These are phyloP conservation scores for Myochromella boudieri DNA, from an alignment of 768 basidiomycete genomes.

Conservation along the genomic window DNA sequence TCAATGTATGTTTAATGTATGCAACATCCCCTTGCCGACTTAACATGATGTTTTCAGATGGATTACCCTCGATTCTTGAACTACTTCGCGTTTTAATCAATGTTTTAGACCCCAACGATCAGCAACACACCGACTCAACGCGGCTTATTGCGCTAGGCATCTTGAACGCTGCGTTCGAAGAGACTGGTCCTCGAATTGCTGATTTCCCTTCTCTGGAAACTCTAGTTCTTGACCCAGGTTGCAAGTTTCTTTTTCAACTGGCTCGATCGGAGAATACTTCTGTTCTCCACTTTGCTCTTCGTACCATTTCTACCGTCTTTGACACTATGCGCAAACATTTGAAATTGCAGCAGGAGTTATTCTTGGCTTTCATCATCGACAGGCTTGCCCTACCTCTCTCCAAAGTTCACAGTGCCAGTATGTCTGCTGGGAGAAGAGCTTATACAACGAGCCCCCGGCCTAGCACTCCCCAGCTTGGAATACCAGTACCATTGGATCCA, in stretches of 20 bases:
- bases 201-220: slow-evolving; percentile 74
- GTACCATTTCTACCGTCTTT: slow-evolving; percentile 86
- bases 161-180: slow-evolving; percentile 85
- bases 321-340: slow-evolving; percentile 83
- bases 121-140: slow-evolving; percentile 95
- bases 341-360: slow-evolving; percentile 94
- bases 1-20: slow-evolving; percentile 36
- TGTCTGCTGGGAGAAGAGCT: slow-evolving; percentile 29
- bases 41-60: slow-evolving; percentile 50
- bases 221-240: slow-evolving; percentile 85
- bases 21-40: neutral
- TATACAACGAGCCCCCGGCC: slow-evolving; percentile 24
- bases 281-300: slow-evolving; percentile 77
- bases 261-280: slow-evolving; percentile 85
- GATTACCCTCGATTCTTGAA: slow-evolving; percentile 89
- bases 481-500: slow-evolving; percentile 45
- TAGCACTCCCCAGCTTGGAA: slow-evolving; percentile 52
- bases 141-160: slow-evolving; percentile 85
- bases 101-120: slow-evolving; percentile 91
- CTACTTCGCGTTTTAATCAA: slow-evolving; percentile 93
- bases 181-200: slow-evolving; percentile 73
- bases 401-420: slow-evolving; percentile 23
- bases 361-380: slow-evolving; percentile 92
- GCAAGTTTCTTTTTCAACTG: slow-evolving; percentile 96
- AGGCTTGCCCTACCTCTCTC: slow-evolving; percentile 65